A percentile compares a stretch with the other conserved stretches of the same genome.
phyloP scores from a whole-genome alignment of 345 rosid species.

The Eutrema japonicum region DNA sequence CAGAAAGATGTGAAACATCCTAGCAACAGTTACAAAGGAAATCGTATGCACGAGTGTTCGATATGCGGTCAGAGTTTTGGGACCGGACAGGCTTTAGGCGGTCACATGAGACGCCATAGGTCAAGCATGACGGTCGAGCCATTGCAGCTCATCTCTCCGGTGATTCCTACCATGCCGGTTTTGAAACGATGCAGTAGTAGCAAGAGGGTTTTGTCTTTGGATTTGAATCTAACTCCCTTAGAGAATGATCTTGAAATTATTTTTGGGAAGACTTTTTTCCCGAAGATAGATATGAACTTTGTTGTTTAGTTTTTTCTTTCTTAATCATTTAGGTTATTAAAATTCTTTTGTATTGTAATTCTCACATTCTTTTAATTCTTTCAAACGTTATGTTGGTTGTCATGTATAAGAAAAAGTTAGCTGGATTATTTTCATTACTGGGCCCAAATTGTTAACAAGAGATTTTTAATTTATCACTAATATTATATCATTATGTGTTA shows the following conservation, averaged over 20 bases:
- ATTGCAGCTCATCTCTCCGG: slow-evolving; percentile 20
- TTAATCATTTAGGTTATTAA: slow-evolving; percentile 9
- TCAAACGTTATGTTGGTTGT: slow-evolving; percentile 10
- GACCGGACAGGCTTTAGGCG: slow-evolving; percentile 76
- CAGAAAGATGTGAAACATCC: slow-evolving; percentile 26
- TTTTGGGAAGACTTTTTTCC: slow-evolving; percentile 59
- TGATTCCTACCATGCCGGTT: slow-evolving; percentile 48
- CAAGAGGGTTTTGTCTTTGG: slow-evolving; percentile 59
- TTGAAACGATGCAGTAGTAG: slow-evolving; percentile 57
- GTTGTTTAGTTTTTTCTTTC: slow-evolving; percentile 12
- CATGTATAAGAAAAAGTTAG: not conserved
- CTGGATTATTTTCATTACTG: not conserved
- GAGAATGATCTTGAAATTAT: slow-evolving; percentile 69
- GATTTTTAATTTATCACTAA: too few relatives aligned
- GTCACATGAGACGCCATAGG: slow-evolving; percentile 79
- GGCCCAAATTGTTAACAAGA: too few relatives aligned
- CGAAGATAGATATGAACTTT: slow-evolving; percentile 54
- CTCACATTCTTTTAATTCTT: slow-evolving; percentile 32
- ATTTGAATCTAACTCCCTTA: slow-evolving; percentile 77
- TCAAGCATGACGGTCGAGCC: slow-evolving; percentile 31
- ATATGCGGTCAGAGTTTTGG: slow-evolving; percentile 67
- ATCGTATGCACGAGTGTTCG: slow-evolving; percentile 55
- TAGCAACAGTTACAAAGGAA: slow-evolving; percentile 21
- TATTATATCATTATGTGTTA: too few relatives aligned
- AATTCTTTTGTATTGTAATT: slow-evolving; percentile 26